Percentiles rank a stretch among this genome's conserved stretches.
These are phyloP conservation scores for Flaveria trinervia DNA, from an alignment of 129 eudicot species.

Conservation along the genomic window DNA sequence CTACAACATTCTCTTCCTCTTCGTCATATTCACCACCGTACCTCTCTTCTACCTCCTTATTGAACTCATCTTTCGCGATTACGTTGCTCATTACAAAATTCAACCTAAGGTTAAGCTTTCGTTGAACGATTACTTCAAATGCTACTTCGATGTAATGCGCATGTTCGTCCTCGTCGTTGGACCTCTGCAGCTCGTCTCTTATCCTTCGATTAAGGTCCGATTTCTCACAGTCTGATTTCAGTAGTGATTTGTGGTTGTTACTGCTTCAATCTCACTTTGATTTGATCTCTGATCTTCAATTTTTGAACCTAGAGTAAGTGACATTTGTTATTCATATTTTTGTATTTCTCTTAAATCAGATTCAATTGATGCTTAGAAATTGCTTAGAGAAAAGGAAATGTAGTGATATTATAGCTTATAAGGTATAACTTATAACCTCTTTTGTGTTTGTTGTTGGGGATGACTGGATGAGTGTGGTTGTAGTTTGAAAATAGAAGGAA, in stretches of 20 bases:
- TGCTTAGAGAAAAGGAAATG: neutral
- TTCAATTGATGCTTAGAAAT: neutral
- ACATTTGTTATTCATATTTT: neutral
- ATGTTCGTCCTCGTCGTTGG: neutral
- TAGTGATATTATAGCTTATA: constrained; percentile 11
- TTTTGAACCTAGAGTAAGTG: neutral
- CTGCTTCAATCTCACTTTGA: neutral
- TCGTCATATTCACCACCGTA: neutral
- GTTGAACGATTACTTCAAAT: neutral
- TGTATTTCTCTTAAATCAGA: neutral
- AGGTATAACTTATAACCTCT: constrained; percentile 20
- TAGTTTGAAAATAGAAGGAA: neutral
- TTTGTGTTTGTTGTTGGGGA: neutral
- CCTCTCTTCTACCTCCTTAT: constrained; percentile 13
- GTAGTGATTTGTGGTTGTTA: no score
- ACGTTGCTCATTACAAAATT: neutral
- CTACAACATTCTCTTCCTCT: neutral
- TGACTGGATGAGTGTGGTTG: neutral
- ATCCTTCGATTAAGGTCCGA: constrained; percentile 15
- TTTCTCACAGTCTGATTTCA: neutral
- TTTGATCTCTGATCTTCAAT: neutral
- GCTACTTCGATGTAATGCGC: constrained; percentile 1
- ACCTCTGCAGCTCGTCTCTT: constrained; percentile 1
- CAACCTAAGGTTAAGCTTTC: constrained; percentile 21
- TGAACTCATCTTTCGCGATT: neutral